Evolutionary conservation across 2,329 filamentous ascomycete species (phyloP).

Genomic region (Tolypocladium guangdongense): DNA sequence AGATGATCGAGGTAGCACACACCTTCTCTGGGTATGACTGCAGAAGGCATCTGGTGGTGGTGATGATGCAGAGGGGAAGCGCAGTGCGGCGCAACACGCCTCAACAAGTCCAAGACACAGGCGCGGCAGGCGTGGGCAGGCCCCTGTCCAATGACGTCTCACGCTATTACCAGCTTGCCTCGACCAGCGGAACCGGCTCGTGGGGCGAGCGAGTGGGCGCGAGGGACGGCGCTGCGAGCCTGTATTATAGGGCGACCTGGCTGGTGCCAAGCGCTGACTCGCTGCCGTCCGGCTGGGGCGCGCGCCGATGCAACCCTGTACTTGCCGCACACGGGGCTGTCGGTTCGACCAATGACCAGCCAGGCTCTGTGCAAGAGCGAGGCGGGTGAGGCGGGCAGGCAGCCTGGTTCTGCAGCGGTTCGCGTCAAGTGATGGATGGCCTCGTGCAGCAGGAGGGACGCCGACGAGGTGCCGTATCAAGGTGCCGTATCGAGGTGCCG

Average conservation of each 20-base stretch:
- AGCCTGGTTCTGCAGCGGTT: too few relatives aligned
- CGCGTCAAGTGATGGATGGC: too few relatives aligned
- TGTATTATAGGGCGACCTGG: neutral
- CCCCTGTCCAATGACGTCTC: slow-evolving; percentile 7
- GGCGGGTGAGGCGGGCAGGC: too few relatives aligned
- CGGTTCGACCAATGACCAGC: neutral
- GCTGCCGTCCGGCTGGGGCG: neutral
- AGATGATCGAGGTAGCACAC: slow-evolving; percentile 6
- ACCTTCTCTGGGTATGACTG: slow-evolving; percentile 12
- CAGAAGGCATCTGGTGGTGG: slow-evolving; percentile 11
- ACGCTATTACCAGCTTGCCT: neutral
- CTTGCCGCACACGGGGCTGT: neutral
- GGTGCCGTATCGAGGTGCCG: neutral
- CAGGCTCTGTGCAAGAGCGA: neutral
- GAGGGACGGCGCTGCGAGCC: neutral
- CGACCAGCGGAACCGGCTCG: slow-evolving; percentile 11
- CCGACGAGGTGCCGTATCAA: neutral
- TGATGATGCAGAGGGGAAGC: slow-evolving; percentile 3
- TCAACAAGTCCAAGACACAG: neutral
- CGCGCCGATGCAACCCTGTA: neutral
- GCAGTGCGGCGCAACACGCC: neutral
- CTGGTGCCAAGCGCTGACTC: neutral
- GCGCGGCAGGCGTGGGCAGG: slow-evolving; percentile 1
- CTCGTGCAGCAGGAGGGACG: neutral
- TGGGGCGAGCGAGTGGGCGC: slow-evolving; percentile 7